phyloP scores from a whole-genome alignment of 306 rosid species.

The Cicer arietinum region DNA sequence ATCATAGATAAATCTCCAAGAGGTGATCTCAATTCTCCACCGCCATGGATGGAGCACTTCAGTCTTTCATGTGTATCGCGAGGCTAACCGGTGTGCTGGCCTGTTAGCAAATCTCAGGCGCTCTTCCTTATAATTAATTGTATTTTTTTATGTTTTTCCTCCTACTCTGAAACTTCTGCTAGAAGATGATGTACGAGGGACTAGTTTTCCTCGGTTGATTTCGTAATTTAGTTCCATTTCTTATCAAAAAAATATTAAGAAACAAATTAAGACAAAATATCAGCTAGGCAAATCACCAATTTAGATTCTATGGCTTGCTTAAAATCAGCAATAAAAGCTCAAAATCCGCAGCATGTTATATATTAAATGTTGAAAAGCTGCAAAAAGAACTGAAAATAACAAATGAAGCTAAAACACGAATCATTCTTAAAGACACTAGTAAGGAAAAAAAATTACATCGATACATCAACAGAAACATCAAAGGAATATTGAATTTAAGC shows the following conservation, averaged over 20 bases:
- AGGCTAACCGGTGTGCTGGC: too few species aligned
- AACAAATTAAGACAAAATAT: slow-evolving; percentile 29
- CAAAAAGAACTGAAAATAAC: slow-evolving; percentile 26
- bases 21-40: too few species aligned
- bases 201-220: too few species aligned
- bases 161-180: too few species aligned
- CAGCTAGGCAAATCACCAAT: slow-evolving; percentile 9
- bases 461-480: slow-evolving; percentile 17
- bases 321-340: slow-evolving; percentile 17
- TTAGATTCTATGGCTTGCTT: not conserved
- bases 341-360: slow-evolving; percentile 1
- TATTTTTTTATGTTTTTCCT: too few species aligned
- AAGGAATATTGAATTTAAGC: slow-evolving; percentile 8
- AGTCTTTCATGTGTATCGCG: too few species aligned
- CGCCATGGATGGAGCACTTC: too few species aligned
- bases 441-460: not conserved
- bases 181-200: too few species aligned
- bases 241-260: not conserved
- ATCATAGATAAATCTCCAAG: not conserved
- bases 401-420: slow-evolving; percentile 21
- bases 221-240: too few species aligned
- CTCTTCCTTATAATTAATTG: too few species aligned
- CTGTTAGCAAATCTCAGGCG: too few species aligned
- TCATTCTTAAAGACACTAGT: slow-evolving; percentile 4
- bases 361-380: slow-evolving; percentile 1